Evolutionary conservation across 352 stramenopile genomes (phyloP), one percentile per base, ranked within the genome.

Genomic region (Pythium plurisporium): DNA sequence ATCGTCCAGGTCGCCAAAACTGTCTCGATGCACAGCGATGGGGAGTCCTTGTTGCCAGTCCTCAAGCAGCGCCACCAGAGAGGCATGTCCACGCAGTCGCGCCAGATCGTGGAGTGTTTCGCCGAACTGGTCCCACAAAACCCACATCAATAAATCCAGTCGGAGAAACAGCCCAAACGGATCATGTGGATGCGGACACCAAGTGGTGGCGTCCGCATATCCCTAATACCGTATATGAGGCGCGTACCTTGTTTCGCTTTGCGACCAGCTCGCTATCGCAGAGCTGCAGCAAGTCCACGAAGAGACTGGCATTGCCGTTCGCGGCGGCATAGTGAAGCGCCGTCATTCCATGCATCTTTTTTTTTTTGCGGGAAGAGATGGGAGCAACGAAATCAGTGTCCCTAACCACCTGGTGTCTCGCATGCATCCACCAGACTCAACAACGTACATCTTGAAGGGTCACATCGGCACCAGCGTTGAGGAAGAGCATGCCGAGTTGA

Each of bases 311-410:
- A 17, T 65, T 83, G 11, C 77, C 79, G 19, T 67, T 72, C 15
- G 65, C 61, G 40, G 80, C 77, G 0, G 80, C 75, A 49, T 91
- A 90, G 42, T 93, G 80, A 40, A 87, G 57, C 15, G 70, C 73
- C 5, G 77, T 91, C 79, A 87, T 86, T 3, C 79, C 80, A 67
- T 91, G 80, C 2, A 69, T 67, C 80, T 90, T 33, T 49, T n/a
- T n/a, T n/a, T n/a, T n/a, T n/a, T n/a, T n/a, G n/a, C n/a, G n/a
- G n/a, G n/a, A n/a, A n/a, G n/a, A n/a, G n/a, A n/a, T n/a, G n/a
- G n/a, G n/a, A 44, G 38, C n/a, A 44, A 30, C 7, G 42, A 2
- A 33, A 36, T 29, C 2, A 49, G 42, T n/a, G n/a, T n/a, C n/a
- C n/a, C n/a, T n/a, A n/a, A n/a, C n/a, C n/a, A n/a, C n/a, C n/a